phyloP scores from a whole-genome alignment of 345 rosid genomes.

The Citrus hindsii region DNA sequence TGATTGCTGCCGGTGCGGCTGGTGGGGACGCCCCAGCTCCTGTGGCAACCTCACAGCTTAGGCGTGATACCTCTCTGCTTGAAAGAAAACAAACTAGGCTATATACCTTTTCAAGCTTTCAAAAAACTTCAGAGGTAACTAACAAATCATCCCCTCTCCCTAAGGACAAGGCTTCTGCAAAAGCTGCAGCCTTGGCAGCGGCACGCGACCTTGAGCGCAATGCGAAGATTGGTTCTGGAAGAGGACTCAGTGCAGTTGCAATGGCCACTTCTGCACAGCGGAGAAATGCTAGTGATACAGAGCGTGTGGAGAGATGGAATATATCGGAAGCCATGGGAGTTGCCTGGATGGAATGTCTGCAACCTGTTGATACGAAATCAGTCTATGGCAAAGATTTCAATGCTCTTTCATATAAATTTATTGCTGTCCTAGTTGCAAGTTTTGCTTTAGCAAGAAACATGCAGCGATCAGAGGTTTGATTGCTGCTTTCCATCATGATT shows the following conservation, averaged over 20 bases:
- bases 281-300: constrained; percentile 82
- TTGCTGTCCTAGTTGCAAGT: constrained; percentile 96
- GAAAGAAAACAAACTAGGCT: constrained; percentile 75
- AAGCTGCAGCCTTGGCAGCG: constrained; percentile 98
- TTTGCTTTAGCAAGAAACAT: constrained; percentile 98
- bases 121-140: constrained; percentile 62
- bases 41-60: constrained; percentile 54
- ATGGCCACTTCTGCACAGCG: constrained; percentile 99
- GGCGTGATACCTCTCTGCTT: constrained; percentile 79
- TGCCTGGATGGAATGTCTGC: constrained; percentile 99
- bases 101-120: constrained; percentile 92
- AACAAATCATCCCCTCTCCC: constrained; percentile 62
- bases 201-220: constrained; percentile 98
- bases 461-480: constrained; percentile 92
- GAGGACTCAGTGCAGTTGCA: constrained; percentile 99
- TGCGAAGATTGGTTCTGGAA: constrained; percentile 98
- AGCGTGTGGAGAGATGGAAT: constrained; percentile 93
- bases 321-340: constrained; percentile 92
- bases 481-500: constrained; percentile 15
- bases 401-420: constrained; percentile 86
- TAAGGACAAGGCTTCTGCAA: constrained; percentile 95
- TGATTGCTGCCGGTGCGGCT: constrained; percentile 99
- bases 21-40: constrained; percentile 83
- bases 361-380: constrained; percentile 85
- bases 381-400: constrained; percentile 98